phyloP scores from a whole-genome alignment of 2,329 filamentous ascomycete species.

The Fusarium cicatricum region DNA sequence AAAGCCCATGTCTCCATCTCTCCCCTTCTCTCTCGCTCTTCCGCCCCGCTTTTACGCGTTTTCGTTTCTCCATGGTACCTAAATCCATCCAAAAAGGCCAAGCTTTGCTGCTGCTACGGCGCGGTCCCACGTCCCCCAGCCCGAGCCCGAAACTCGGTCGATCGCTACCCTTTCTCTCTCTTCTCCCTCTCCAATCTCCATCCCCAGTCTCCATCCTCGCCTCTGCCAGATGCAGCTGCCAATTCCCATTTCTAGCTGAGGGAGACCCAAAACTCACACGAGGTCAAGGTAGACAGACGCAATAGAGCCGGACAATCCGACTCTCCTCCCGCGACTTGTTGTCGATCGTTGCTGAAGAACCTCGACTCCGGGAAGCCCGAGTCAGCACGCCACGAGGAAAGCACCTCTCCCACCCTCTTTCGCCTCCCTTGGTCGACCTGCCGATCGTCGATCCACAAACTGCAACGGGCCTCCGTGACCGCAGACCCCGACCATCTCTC shows the following conservation, averaged over 20 bases:
- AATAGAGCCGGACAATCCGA: background rate
- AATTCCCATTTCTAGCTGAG: conserved; percentile 12
- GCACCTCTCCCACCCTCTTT: conserved; percentile 15
- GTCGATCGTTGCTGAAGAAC: background rate
- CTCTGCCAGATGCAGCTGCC: conserved; percentile 23
- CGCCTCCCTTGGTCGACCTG: conserved; percentile 34
- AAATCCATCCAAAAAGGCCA: conserved; percentile 15
- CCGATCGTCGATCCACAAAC: conserved; percentile 36
- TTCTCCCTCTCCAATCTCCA: conserved; percentile 27
- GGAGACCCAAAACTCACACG: conserved; percentile 2
- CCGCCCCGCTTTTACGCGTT: background rate
- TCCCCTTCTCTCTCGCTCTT: too few species aligned
- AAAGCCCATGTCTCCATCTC: too few species aligned
- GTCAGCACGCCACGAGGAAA: conserved; percentile 25
- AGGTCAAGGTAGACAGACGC: background rate
- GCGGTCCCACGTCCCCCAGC: conserved; percentile 25
- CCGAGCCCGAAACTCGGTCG: conserved; percentile 19
- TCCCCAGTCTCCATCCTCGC: conserved; percentile 17
- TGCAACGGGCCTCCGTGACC: conserved; percentile 21
- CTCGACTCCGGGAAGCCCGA: conserved; percentile 25
- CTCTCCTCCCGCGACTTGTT: background rate
- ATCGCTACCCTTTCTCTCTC: conserved; percentile 28
- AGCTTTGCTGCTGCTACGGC: conserved; percentile 25
- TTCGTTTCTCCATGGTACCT: background rate
- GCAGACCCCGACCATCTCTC: conserved; percentile 8